A percentile compares a stretch with the other conserved stretches of the same genome.
Evolutionary conservation across 2,329 filamentous ascomycete genomes (phyloP).

Genomic region (Nemania abortiva): DNA sequence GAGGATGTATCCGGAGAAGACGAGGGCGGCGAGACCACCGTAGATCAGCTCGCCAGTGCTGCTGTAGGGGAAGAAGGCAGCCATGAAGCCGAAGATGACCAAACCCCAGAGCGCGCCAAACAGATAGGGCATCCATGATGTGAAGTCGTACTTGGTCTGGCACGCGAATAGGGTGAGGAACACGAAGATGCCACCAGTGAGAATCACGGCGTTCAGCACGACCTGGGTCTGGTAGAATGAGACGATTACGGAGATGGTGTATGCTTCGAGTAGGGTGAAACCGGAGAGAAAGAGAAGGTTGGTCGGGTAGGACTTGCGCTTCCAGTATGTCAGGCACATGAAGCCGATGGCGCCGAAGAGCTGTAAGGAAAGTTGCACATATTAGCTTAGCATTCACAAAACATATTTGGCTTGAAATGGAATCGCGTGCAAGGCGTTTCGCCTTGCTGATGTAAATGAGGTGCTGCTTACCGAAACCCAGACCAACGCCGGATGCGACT

Average conservation of each 20-base stretch:
- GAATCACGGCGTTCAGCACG: constrained; percentile 88
- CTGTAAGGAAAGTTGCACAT: constrained; percentile 48
- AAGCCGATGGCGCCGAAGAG: constrained; percentile 86
- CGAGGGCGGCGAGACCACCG: constrained; percentile 81
- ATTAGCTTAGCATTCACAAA: constrained; percentile 29
- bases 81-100: constrained; percentile 93
- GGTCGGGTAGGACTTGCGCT: constrained; percentile 92
- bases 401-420: constrained; percentile 24
- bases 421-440: background rate
- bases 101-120: constrained; percentile 91
- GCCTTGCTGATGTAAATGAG: background rate
- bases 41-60: constrained; percentile 88
- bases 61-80: constrained; percentile 86
- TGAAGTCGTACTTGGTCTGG: constrained; percentile 99
- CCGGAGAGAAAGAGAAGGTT: constrained; percentile 92
- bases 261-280: constrained; percentile 93
- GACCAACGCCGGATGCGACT: constrained; percentile 84
- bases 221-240: constrained; percentile 88
- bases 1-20: constrained; percentile 95
- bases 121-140: constrained; percentile 94
- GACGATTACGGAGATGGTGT: constrained; percentile 91
- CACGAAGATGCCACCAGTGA: constrained; percentile 87
- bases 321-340: constrained; percentile 92
- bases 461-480: constrained; percentile 75
- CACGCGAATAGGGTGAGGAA: constrained; percentile 89